phyloP scores from a whole-genome alignment of 345 rosid species.

The Citrus maxima region DNA sequence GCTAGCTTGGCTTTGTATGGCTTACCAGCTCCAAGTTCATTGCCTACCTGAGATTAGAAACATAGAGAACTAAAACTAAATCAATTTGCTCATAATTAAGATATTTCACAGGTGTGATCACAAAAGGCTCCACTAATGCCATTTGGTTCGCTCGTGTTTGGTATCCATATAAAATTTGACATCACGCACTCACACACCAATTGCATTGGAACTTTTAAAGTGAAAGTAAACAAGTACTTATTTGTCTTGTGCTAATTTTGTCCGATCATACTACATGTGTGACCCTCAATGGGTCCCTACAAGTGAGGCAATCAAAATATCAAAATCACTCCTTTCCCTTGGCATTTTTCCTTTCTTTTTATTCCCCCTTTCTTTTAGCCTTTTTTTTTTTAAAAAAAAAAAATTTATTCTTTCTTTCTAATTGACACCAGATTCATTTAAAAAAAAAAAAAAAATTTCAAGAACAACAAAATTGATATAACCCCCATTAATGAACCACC shows the following conservation, averaged over 20 bases:
- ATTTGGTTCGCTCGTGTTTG: constrained; percentile 21
- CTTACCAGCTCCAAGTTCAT: constrained; percentile 91
- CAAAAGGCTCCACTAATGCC: background rate
- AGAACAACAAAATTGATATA: background rate
- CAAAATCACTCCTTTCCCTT: background rate
- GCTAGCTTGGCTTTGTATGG: constrained; percentile 86
- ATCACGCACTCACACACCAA: constrained; percentile 11
- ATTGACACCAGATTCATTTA: background rate
- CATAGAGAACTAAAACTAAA: no score
- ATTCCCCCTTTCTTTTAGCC: background rate
- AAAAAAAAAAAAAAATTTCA: background rate
- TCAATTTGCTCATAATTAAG: background rate
- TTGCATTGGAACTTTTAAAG: constrained; percentile 15
- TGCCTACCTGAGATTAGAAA: constrained; percentile 70
- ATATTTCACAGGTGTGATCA: background rate
- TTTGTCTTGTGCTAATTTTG: constrained; percentile 19
- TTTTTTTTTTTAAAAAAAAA: background rate
- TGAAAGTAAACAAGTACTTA: constrained; percentile 11
- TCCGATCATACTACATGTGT: constrained; percentile 37
- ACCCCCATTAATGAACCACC: background rate
- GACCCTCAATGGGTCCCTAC: constrained; percentile 15
- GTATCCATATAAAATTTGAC: background rate
- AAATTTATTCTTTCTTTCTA: background rate
- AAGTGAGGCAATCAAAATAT: constrained; percentile 28
- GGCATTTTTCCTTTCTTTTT: background rate